Conservation (phyloP, 2,329 filamentous ascomycete genomes). For the Leptographium galeiforme region DNA sequence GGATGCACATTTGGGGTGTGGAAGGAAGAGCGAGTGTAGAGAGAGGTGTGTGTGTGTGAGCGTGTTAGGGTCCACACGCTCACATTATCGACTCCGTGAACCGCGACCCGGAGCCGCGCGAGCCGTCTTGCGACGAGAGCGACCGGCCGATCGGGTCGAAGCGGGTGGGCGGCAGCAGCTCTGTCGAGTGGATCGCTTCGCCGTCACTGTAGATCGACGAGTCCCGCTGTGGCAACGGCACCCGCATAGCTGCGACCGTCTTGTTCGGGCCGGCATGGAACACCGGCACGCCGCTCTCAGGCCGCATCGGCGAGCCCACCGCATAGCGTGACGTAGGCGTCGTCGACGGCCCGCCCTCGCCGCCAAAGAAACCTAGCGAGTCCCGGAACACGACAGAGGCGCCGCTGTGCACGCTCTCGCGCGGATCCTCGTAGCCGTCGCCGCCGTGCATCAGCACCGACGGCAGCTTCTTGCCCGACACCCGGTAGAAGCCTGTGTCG, state of each 20-base stretch:
- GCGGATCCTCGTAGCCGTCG: constrained; percentile 37
- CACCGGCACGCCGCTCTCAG: constrained; percentile 45
- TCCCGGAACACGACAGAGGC: constrained; percentile 12
- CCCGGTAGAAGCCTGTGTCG: constrained; percentile 49
- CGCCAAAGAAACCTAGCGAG: constrained; percentile 17
- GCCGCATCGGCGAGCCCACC: constrained; percentile 44
- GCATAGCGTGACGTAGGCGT: constrained; percentile 25
- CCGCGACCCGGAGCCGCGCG: constrained; percentile 8
- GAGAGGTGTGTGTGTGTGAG: background rate
- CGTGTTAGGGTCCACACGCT: background rate
- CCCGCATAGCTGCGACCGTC: constrained; percentile 15
- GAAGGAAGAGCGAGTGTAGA: too few species aligned
- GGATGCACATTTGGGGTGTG: background rate
- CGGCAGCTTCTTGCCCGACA: constrained; percentile 51
- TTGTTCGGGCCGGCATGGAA: constrained; percentile 53
- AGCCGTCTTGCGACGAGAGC: constrained; percentile 10
- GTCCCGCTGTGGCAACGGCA: constrained; percentile 42
- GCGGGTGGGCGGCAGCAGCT: constrained; percentile 3
- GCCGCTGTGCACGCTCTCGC: constrained; percentile 13
- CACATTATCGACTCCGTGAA: constrained; percentile 10
- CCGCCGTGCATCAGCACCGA: constrained; percentile 49
- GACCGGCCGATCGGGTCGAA: constrained; percentile 11
- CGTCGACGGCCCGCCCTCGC: constrained; percentile 15
- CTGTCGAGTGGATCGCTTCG: background rate
- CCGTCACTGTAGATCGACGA: constrained; percentile 26